These are phyloP conservation scores for Usnea hakonensis DNA, from an alignment of 495 filamentous ascomycete species.

Conservation along the genomic window DNA sequence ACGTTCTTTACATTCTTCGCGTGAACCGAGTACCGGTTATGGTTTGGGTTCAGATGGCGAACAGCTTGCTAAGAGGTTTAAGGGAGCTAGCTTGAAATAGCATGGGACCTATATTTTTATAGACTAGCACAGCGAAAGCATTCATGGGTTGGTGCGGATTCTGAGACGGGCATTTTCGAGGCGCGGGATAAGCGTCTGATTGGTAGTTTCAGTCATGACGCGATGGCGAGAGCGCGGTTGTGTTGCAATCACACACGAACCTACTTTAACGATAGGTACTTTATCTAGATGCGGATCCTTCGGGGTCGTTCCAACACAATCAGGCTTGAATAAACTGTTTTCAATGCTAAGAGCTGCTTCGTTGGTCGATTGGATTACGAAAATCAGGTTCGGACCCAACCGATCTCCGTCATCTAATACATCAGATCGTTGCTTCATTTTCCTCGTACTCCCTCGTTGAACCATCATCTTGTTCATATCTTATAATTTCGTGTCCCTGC, in stretches of 20 bases:
- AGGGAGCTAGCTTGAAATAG: conserved; percentile 87
- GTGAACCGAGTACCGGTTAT: conserved; percentile 32
- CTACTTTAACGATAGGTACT: not conserved
- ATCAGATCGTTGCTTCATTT: no score
- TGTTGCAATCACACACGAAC: not conserved
- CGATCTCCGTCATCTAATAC: no score
- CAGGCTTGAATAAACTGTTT: not conserved
- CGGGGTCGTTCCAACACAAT: not conserved
- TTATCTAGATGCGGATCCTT: not conserved
- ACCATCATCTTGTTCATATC: not conserved
- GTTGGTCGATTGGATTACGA: no score
- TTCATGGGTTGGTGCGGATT: not conserved
- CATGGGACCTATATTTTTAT: conserved; percentile 11
- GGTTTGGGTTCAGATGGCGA: conserved; percentile 44
- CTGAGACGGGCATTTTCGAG: not conserved
- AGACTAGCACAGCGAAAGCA: conserved; percentile 3
- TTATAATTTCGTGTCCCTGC: not conserved
- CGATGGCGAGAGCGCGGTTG: not conserved
- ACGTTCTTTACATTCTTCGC: conserved; percentile 49
- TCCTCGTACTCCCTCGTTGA: not conserved
- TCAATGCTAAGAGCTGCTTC: no score
- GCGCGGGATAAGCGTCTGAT: not conserved
- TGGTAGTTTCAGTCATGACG: not conserved
- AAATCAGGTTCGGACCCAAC: no score
- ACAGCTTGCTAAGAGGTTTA: conserved; percentile 96